Base-by-base conservation (phyloP, 2,329 filamentous ascomycete species). In the Talaromyces verruculosus region DNA sequence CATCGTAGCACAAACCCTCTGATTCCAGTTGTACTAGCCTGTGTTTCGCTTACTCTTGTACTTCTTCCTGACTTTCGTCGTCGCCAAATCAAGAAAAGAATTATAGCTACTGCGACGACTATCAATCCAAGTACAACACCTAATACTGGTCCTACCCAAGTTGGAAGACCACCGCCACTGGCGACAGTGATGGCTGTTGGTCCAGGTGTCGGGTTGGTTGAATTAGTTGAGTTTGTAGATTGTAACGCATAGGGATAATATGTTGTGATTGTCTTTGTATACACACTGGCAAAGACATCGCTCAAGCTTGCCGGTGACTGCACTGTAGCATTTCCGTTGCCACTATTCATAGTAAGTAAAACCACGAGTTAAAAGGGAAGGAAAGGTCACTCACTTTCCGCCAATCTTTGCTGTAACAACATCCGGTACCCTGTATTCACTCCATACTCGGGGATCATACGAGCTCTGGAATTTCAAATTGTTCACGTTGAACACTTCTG, bases 201-300 rank as follows among this genome's bases (percentile, higher is more conserved):
- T 2, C 30, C 51, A 0, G 57, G 19, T 17, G 57, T 62, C 2
- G 65, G 45, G 28, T 11, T 63, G 10, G 67, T n/a, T 51, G 63
- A 63, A 25, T 55, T 61, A 28, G 58, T 67, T 2, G 65, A 25
- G 25, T 59, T 67, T 13, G 63, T 49, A 28, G 59, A 22, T 25
- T 59, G 43, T 17, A 51, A 33, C 3, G 45, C 19, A 64, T 91
- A 91, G 0, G 89, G 89, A 71, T 87, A 91, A 72, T 84, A 89
- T 0, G 80, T 83, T 7, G 77, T 79, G 51, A 91, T 84, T 69
- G 79, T 78, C 8, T 80, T 83, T 3, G 85, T 78, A 69, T 91
- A 91, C 5, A 78, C 68, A 0, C 79, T 82, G 0, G 75, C 76
- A 67, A 91, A 91, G 19, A 91, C 74, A 5, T 73, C 74, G 0